Conservation (phyloP, 352 stramenopile genomes). For the Pythium scleroteichum region DNA sequence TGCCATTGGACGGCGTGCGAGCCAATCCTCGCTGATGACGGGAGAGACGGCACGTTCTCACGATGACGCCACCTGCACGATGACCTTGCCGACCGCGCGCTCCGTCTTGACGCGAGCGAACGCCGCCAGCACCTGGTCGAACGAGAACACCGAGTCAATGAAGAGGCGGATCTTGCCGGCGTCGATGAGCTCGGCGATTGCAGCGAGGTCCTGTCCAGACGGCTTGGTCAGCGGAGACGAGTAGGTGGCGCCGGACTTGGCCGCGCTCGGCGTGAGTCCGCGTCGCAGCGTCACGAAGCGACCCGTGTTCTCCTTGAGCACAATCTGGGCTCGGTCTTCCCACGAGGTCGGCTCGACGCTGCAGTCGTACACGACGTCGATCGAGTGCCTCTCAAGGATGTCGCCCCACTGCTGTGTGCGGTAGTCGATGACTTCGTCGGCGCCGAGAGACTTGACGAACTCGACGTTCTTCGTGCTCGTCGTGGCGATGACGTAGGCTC, state of each 20-base stretch:
- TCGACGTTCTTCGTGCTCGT: conserved; percentile 39
- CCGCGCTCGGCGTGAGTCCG: conserved; percentile 5
- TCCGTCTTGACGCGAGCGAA: conserved; percentile 39
- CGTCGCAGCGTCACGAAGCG: conserved; percentile 11
- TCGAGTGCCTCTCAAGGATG: conserved; percentile 2
- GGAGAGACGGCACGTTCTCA: conserved; percentile 4
- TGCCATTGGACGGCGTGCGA: background rate
- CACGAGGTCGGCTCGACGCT: conserved; percentile 29
- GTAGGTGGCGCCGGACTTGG: conserved; percentile 13
- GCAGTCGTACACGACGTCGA: conserved; percentile 26
- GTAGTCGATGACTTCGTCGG: conserved; percentile 48
- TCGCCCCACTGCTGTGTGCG: conserved; percentile 29
- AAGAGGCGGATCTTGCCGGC: conserved; percentile 25
- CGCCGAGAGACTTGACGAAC: conserved; percentile 37
- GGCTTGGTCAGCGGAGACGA: conserved; percentile 9
- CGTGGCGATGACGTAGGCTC: conserved; percentile 26
- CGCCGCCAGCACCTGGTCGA: conserved; percentile 33
- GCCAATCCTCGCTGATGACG: background rate
- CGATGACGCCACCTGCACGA: conserved; percentile 6
- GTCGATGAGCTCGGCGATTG: conserved; percentile 33
- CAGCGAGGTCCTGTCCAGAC: conserved; percentile 30
- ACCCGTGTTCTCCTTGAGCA: conserved; percentile 12
- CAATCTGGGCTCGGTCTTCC: conserved; percentile 36
- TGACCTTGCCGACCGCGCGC: conserved; percentile 33
- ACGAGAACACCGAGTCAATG: conserved; percentile 30